phyloP scores from a whole-genome alignment of 192 early-diverging fungal species.

The Endogone sp. region DNA sequence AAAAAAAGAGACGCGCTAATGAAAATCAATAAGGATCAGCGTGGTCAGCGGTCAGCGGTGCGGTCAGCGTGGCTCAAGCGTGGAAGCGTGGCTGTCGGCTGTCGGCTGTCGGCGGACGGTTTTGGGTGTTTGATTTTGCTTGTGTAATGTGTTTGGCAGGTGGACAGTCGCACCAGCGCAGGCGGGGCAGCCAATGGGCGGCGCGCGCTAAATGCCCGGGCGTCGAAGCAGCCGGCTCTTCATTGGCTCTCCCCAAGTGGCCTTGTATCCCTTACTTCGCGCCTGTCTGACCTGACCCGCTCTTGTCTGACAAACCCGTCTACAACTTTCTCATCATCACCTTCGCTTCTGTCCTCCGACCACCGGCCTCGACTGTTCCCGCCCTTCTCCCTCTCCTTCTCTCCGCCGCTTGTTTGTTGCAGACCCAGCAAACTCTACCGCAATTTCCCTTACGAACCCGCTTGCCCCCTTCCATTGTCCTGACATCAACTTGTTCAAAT shows the following conservation, averaged over 20 bases:
- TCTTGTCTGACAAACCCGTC: background rate
- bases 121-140: background rate
- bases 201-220: background rate
- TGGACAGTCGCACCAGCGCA: background rate
- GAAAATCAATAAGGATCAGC: too few species aligned
- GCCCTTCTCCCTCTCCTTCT: background rate
- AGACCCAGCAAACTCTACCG: too few species aligned
- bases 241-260: background rate
- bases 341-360: background rate
- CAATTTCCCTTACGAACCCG: too few species aligned
- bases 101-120: background rate
- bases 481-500: background rate
- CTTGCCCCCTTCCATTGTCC: too few species aligned
- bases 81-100: too few species aligned
- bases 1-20: too few species aligned
- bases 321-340: background rate
- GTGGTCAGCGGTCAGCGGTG: background rate
- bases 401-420: too few species aligned
- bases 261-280: background rate
- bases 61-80: conserved; percentile 22
- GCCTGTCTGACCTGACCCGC: background rate
- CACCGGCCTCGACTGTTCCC: background rate
- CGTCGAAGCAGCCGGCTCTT: background rate
- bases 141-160: background rate
- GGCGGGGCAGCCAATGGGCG: background rate